Conservation (phyloP, 2,329 filamentous ascomycete genomes). For the Fusarium armeniacum region DNA sequence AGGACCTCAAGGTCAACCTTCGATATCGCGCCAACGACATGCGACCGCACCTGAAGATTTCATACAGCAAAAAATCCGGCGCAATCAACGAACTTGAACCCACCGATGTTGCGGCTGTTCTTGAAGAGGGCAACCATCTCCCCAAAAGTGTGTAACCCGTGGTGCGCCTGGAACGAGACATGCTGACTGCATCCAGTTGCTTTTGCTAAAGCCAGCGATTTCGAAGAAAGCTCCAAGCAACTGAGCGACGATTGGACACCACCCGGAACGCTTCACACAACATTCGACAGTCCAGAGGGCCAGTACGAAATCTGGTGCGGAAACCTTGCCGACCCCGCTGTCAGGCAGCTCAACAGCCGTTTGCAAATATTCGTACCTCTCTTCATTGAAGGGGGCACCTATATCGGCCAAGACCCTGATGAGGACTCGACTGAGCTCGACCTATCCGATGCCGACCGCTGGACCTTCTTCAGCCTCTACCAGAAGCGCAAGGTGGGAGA, state of each 20-base stretch:
- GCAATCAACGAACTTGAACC: slow-evolving; percentile 76
- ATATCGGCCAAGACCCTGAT: slow-evolving; percentile 67
- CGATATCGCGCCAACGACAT: slow-evolving; percentile 79
- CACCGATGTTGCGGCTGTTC: slow-evolving; percentile 74
- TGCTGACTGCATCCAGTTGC: slow-evolving; percentile 65
- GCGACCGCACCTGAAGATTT: slow-evolving; percentile 79
- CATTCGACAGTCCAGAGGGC: slow-evolving; percentile 71
- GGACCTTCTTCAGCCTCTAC: slow-evolving; percentile 92
- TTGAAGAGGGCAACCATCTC: slow-evolving; percentile 75
- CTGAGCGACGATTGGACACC: slow-evolving; percentile 70
- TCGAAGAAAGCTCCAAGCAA: slow-evolving; percentile 69
- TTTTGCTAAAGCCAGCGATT: slow-evolving; percentile 73
- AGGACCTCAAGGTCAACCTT: slow-evolving; percentile 81
- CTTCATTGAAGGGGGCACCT: slow-evolving; percentile 93
- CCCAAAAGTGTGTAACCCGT: slow-evolving; percentile 69
- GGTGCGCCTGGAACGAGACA: slow-evolving; percentile 1
- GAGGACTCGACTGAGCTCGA: slow-evolving; percentile 73
- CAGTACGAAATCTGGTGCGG: slow-evolving; percentile 89
- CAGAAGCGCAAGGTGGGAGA: slow-evolving; percentile 68
- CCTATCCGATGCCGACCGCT: slow-evolving; percentile 81
- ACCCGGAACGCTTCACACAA: slow-evolving; percentile 79
- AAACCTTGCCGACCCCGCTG: slow-evolving; percentile 75
- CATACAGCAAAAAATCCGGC: slow-evolving; percentile 79
- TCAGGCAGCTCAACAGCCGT: slow-evolving; percentile 80
- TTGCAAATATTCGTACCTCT: slow-evolving; percentile 87